These are phyloP conservation scores for Leccinum disarticulatum DNA, from an alignment of 768 basidiomycete species.

Conservation along the genomic window DNA sequence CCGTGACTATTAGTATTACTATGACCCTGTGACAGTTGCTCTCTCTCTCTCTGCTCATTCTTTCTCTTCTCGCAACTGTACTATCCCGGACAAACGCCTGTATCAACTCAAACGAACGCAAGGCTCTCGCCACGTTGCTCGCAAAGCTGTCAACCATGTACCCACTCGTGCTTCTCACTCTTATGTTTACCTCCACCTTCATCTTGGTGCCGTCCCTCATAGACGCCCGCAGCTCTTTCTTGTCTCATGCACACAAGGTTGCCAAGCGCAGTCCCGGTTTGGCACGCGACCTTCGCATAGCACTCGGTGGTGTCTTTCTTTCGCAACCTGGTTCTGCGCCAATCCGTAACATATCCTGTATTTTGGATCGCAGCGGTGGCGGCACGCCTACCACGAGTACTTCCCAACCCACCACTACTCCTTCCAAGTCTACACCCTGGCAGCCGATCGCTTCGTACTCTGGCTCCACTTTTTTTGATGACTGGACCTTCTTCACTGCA, in stretches of 20 bases:
- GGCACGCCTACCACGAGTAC: slow-evolving; percentile 24
- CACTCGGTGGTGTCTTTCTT: slow-evolving; percentile 55
- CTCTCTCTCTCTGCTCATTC: too few relatives aligned
- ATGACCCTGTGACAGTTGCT: too few relatives aligned
- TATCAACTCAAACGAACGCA: too few relatives aligned
- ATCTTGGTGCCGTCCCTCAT: slow-evolving; percentile 11
- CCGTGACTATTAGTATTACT: too few relatives aligned
- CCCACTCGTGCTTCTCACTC: too few relatives aligned
- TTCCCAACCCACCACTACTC: slow-evolving; percentile 17
- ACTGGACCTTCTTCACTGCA: slow-evolving; percentile 69
- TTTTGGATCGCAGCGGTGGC: slow-evolving; percentile 24
- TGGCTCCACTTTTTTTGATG: slow-evolving; percentile 77
- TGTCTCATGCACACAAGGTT: slow-evolving; percentile 48
- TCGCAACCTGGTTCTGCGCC: slow-evolving; percentile 37
- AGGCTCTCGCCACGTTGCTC: too few relatives aligned
- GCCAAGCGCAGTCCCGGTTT: slow-evolving; percentile 57
- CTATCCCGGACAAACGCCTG: too few relatives aligned
- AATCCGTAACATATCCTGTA: slow-evolving; percentile 37
- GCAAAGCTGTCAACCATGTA: too few relatives aligned
- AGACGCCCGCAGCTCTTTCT: slow-evolving; percentile 32
- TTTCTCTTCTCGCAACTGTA: too few relatives aligned
- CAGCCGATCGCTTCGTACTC: slow-evolving; percentile 56
- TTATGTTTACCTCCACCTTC: too few relatives aligned
- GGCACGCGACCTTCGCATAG: slow-evolving; percentile 67
- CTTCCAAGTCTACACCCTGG: slow-evolving; percentile 38